phyloP scores from a whole-genome alignment of 805 yeast species.

The Yamadazyma takamatsuzukensis region DNA sequence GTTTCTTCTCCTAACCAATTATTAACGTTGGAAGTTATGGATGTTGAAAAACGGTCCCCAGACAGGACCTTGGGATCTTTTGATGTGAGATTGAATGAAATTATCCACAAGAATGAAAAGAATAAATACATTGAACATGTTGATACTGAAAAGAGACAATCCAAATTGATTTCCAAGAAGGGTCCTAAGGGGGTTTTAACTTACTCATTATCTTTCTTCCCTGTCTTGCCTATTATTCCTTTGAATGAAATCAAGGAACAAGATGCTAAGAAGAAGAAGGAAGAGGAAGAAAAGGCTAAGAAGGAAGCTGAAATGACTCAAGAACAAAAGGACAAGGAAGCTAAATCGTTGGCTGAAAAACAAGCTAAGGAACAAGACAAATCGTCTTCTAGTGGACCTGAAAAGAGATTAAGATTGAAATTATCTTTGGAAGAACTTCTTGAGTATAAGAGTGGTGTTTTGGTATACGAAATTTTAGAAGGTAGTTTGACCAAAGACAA shows the following conservation, averaged over 20 bases:
- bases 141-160: slow-evolving; percentile 53
- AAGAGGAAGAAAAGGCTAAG: slow-evolving; percentile 33
- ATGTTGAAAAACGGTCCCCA: slow-evolving; percentile 69
- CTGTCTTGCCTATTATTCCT: slow-evolving; percentile 73
- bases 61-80: slow-evolving; percentile 88
- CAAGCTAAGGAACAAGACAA: slow-evolving; percentile 18
- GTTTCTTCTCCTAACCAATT: slow-evolving; percentile 80
- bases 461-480: slow-evolving; percentile 62
- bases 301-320: slow-evolving; percentile 20
- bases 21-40: slow-evolving; percentile 87
- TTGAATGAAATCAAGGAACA: slow-evolving; percentile 68
- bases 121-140: slow-evolving; percentile 56
- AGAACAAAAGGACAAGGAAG: slow-evolving; percentile 26
- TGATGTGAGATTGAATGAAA: slow-evolving; percentile 61
- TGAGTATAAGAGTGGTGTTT: slow-evolving; percentile 67
- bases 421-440: slow-evolving; percentile 57
- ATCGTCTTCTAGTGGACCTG: slow-evolving; percentile 17
- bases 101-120: slow-evolving; percentile 66
- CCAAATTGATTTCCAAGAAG: slow-evolving; percentile 65
- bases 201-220: slow-evolving; percentile 79
- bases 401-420: slow-evolving; percentile 20
- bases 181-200: slow-evolving; percentile 81
- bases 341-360: slow-evolving; percentile 18
- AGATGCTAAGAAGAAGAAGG: slow-evolving; percentile 33
- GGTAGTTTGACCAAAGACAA: slow-evolving; percentile 54